Conservation (phyloP, 2,329 filamentous ascomycete species). For the Diaporthe capsici region DNA sequence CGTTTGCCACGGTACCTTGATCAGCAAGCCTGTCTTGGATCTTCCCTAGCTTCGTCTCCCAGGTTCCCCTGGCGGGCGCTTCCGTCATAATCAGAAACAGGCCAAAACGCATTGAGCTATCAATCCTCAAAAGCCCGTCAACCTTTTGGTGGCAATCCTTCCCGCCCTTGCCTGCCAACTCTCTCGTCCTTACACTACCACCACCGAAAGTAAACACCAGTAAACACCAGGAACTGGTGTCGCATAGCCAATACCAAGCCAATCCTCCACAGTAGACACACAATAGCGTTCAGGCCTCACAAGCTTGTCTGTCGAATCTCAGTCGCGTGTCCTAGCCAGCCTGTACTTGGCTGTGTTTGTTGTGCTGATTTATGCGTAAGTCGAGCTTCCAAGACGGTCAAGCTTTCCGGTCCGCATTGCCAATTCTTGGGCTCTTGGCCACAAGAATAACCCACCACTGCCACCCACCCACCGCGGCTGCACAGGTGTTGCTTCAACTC, state of each 20-base stretch:
- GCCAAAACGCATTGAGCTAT: not conserved
- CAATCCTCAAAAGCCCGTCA: slow-evolving; percentile 10
- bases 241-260: not conserved
- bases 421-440: slow-evolving; percentile 33
- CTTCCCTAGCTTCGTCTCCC: slow-evolving; percentile 17
- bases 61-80: slow-evolving; percentile 30
- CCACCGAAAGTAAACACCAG: slow-evolving; percentile 15
- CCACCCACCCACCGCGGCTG: not conserved
- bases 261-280: not conserved
- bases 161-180: not conserved
- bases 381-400: slow-evolving; percentile 30
- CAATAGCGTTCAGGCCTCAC: not conserved
- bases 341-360: slow-evolving; percentile 30
- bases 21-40: not conserved
- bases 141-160: slow-evolving; percentile 18
- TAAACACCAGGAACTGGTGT: slow-evolving; percentile 1
- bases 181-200: not conserved
- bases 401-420: slow-evolving; percentile 32
- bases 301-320: not conserved
- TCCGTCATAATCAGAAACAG: slow-evolving; percentile 30
- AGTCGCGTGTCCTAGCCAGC: not conserved
- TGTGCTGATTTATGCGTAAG: slow-evolving; percentile 41
- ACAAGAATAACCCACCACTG: not conserved
- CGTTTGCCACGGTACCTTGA: slow-evolving; percentile 7
- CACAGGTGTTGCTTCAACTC: not conserved